phyloP scores from a whole-genome alignment of 345 rosid genomes.

The Eucalyptus viminalis region DNA sequence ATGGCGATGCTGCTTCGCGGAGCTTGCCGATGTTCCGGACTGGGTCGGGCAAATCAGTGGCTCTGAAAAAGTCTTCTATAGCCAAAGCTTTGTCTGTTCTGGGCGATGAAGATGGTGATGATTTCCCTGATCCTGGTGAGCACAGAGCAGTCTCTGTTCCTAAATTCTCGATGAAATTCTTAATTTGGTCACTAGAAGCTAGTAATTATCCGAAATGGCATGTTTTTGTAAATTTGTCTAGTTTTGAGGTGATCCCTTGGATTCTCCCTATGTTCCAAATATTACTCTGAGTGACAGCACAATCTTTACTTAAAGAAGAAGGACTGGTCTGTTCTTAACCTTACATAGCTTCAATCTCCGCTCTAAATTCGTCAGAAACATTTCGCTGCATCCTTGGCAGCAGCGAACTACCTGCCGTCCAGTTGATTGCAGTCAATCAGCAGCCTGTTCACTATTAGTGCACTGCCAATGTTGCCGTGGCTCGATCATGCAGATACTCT shows the following conservation, averaged over 20 bases:
- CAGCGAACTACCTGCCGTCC: background rate
- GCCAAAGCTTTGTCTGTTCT: constrained; percentile 53
- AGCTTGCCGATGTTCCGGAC: constrained; percentile 42
- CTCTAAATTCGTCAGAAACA: background rate
- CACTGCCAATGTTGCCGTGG: background rate
- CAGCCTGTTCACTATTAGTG: background rate
- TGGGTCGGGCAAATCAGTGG: constrained; percentile 54
- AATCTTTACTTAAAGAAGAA: background rate
- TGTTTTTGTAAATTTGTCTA: background rate
- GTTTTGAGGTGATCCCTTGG: background rate
- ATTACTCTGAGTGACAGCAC: background rate
- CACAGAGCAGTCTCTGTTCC: background rate
- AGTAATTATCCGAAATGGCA: background rate
- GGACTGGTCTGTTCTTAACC: background rate
- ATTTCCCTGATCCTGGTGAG: constrained; percentile 15
- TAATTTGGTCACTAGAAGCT: background rate
- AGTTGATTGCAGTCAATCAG: background rate
- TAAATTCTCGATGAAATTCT: background rate
- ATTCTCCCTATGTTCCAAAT: background rate
- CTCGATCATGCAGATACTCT: background rate
- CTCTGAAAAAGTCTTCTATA: constrained; percentile 48
- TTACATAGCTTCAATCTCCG: background rate
- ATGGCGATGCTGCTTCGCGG: constrained; percentile 1
- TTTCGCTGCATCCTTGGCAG: background rate
- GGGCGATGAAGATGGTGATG: constrained; percentile 2